Evolutionary conservation across 805 yeast genomes (phyloP).

Genomic region (Monosporozyma aerobia): DNA sequence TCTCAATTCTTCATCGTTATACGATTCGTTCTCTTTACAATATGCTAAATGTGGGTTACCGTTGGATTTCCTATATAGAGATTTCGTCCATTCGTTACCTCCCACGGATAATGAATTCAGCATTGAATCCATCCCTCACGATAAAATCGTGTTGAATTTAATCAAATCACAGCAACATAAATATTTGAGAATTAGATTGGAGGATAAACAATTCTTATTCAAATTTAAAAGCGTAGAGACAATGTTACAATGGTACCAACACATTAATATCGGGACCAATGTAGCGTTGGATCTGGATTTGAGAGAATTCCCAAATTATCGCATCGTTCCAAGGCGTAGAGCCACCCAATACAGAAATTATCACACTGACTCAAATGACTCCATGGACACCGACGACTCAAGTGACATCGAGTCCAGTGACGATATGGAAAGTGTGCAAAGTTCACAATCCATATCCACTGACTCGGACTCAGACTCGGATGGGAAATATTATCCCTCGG

Average conservation of each 20-base stretch:
- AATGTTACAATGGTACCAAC: constrained; percentile 70
- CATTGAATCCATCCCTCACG: not conserved
- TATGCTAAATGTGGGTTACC: constrained; percentile 80
- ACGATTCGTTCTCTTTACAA: constrained; percentile 69
- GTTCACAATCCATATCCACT: not conserved
- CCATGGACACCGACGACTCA: no score
- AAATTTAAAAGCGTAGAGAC: constrained; percentile 53
- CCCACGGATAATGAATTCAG: not conserved
- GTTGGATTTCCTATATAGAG: constrained; percentile 49
- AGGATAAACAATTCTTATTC: constrained; percentile 70
- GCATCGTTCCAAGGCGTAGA: constrained; percentile 74
- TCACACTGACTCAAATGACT: not conserved
- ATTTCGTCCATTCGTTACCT: constrained; percentile 17
- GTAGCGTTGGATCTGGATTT: constrained; percentile 65
- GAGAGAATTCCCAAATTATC: constrained; percentile 64
- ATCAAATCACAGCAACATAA: constrained; percentile 36
- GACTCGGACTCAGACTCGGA: constrained; percentile 4
- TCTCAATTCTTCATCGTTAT: constrained; percentile 30
- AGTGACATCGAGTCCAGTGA: no score
- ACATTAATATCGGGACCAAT: constrained; percentile 64
- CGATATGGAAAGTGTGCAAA: not conserved
- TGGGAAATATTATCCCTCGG: constrained; percentile 42
- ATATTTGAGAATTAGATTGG: constrained; percentile 66
- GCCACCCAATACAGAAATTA: not conserved
- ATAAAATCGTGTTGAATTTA: constrained; percentile 1